Base-by-base conservation (phyloP, 768 basidiomycete genomes). In the Galerina sulciceps region DNA sequence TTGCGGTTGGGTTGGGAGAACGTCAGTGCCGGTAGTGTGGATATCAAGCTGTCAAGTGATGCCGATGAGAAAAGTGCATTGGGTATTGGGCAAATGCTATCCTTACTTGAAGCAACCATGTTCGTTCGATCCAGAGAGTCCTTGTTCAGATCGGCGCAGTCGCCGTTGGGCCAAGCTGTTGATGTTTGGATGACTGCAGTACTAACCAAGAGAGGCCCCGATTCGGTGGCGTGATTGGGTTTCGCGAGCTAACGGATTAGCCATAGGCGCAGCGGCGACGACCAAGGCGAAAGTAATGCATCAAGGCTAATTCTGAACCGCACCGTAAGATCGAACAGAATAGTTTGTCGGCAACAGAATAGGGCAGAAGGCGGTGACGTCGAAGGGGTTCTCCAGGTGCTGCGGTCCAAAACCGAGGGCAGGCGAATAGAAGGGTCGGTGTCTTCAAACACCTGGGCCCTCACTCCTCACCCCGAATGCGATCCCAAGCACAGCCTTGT, bases 371-470 rank as follows among this genome's bases (percentile, higher is more conserved):
- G 22, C 42, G 53, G 15, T 31, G 55, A 50, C 51, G 43, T 36
- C 38, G 51, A 36, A 53, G 22, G 44, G 31, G 26, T 18, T 17
- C 51, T 41, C 48, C 43, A 20, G 45, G 18, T n/a, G 43, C 37
- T 47, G 40, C 45, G 42, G 48, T 36, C 31, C 45, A 51, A 52
- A 53, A 20, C 9, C 17, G 17, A 43, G 67, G 53, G 47, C 62
- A 47, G 63, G 64, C 62, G 61, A n/a, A 67, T 63, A 65, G 37
- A 53, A 58, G 52, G 60, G 41, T 70, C 65, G 45, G 53, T 61
- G 61, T 65, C 65, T 63, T 71, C 65, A 50, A 64, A 54, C 53
- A 65, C 65, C 60, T 60, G n/a, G 46, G 38, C 68, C 69, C 61
- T 71, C 57, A 57, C 69, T 65, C 71, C 66, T 38, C 18, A 55